Percentiles rank a stretch among this genome's conserved stretches.
These are phyloP conservation scores for Nakaseomyces uthaithaninus DNA, from an alignment of 1,139 yeast genomes.

Conservation along the genomic window DNA sequence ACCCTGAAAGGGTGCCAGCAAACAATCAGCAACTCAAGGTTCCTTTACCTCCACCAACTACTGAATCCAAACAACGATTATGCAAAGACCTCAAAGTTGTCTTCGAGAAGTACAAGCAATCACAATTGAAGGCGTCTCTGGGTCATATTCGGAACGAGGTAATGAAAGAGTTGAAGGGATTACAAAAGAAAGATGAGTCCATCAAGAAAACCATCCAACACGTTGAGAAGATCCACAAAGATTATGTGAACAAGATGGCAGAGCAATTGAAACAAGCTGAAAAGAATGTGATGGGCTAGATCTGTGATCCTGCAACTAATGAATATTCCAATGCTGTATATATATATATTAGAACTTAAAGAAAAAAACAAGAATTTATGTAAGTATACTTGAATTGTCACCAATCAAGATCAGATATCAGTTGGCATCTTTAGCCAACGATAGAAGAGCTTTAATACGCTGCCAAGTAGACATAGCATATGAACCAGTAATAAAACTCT, in stretches of 20 bases:
- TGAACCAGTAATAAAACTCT: conserved; percentile 77
- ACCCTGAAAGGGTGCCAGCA: conserved; percentile 66
- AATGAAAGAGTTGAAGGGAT: conserved; percentile 49
- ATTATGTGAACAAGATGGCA: conserved; percentile 48
- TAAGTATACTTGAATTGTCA: background rate
- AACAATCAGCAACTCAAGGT: conserved; percentile 69
- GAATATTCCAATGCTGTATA: conserved; percentile 5
- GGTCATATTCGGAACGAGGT: conserved; percentile 55
- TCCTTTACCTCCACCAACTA: conserved; percentile 66
- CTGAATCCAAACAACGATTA: conserved; percentile 54
- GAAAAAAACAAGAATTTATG: conserved; percentile 1
- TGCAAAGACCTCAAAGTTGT: conserved; percentile 54
- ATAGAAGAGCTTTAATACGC: conserved; percentile 45
- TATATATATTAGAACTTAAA: background rate
- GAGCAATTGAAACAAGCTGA: conserved; percentile 56
- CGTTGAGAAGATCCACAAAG: conserved; percentile 62
- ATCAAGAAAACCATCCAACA: conserved; percentile 47
- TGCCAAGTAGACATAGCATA: conserved; percentile 70
- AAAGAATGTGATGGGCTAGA: conserved; percentile 32
- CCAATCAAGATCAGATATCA: conserved; percentile 9
- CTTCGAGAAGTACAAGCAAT: conserved; percentile 56
- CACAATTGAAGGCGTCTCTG: conserved; percentile 46
- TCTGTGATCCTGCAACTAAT: conserved; percentile 14
- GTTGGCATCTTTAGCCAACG: conserved; percentile 38
- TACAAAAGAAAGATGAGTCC: conserved; percentile 48